Base-by-base conservation (phyloP, 352 stramenopile genomes). In the Thalassiosira exigua region DNA sequence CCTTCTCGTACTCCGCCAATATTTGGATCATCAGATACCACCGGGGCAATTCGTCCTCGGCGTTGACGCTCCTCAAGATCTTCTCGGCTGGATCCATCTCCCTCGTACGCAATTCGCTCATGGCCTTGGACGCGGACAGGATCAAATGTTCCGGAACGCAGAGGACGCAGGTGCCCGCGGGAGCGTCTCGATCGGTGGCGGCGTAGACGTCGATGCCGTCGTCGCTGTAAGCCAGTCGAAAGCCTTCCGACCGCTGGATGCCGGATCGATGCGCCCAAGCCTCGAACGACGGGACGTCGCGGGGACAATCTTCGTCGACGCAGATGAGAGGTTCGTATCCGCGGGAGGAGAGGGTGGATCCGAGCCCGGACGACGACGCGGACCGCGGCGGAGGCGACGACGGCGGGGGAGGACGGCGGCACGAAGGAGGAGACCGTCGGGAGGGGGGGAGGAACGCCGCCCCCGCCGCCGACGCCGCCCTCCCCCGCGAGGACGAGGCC, bases 21-120 rank as follows among this genome's bases (percentile, higher is more conserved):
- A 90, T 76, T 48, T 87, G 82, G 12, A 90, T 30, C 54, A 90
- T 81, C 1, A 90, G 64, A 81, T 86, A 84, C 30, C 70, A 90
- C 30, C 85, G 71, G 7, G 42, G 54, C 4, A 81, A 59, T 50
- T 83, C 57, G 1, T 46, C 29, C 22, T 75, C 57, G 0, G 32
- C 54, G 9, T 58, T 68, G 0, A 71, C 24, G 33, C 46, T 69
- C 3, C 39, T 17, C 1, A 86, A 58, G 9, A 69, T 36, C 9
- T 66, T 64, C 66, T 84, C 76, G 0, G 68, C 58, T 9, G n/a
- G 27, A 52, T 75, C 58, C 51, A 85, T 69, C 52, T 80, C 60
- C 1, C 50, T 5, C 4, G 14, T 36, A 42, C 58, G 56, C 51
- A 84, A 70, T 74, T 86, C 81, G 14, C 59, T 51, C 52, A 62